Percentiles rank a stretch among this genome's conserved stretches.
Conservation (phyloP, 2,329 filamentous ascomycete species). For the Parascedosporium putredinis region DNA sequence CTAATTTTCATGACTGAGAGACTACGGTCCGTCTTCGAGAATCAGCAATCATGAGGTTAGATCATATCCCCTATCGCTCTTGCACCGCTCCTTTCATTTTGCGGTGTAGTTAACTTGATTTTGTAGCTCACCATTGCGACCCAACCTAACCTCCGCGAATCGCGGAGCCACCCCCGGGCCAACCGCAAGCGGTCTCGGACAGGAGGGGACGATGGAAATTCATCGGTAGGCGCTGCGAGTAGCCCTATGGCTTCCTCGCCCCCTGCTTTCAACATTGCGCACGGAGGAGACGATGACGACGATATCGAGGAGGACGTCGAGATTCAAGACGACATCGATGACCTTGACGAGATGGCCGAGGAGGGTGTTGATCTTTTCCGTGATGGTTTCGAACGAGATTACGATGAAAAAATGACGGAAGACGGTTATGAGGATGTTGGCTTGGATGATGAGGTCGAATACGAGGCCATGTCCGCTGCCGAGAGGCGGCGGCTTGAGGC, state of each 20-base stretch:
- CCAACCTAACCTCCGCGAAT: constrained; percentile 75
- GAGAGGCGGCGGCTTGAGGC: constrained; percentile 61
- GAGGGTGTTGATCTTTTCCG: constrained; percentile 72
- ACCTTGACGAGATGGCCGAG: constrained; percentile 72
- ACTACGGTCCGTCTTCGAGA: constrained; percentile 2
- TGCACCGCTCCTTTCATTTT: constrained; percentile 9
- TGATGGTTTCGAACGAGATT: constrained; percentile 63
- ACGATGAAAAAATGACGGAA: constrained; percentile 45
- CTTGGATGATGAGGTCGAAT: constrained; percentile 70
- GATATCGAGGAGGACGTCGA: constrained; percentile 64
- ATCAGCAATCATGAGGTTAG: constrained; percentile 4
- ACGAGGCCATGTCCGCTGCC: constrained; percentile 56
- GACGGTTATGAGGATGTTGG: constrained; percentile 62
- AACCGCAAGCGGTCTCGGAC: constrained; percentile 47
- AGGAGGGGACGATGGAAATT: constrained; percentile 38
- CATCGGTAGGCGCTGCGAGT: constrained; percentile 41
- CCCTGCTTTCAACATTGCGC: constrained; percentile 52
- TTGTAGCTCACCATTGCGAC: constrained; percentile 67
- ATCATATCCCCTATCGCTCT: constrained; percentile 4
- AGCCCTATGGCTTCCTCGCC: constrained; percentile 59
- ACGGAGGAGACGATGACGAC: constrained; percentile 60
- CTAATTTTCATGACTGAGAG: constrained; percentile 11
- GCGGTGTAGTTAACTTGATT: neutral
- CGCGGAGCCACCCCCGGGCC: constrained; percentile 48
- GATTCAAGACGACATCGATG: constrained; percentile 61